Evolutionary conservation across 805 yeast genomes (phyloP).

Genomic region (Phaffomyces opuntiae): DNA sequence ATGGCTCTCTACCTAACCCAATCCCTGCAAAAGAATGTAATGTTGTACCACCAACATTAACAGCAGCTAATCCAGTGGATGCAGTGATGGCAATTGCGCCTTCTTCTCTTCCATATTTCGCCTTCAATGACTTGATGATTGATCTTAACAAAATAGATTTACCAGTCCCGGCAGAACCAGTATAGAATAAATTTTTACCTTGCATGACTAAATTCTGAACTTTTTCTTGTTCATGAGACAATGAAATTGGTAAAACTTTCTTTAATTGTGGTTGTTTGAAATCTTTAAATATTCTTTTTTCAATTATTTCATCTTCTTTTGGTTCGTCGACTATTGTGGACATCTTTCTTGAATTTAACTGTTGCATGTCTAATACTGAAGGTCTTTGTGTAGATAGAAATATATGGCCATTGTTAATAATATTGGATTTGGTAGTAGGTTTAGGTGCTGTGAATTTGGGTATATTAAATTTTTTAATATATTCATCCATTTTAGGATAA

Average conservation of each 20-base stretch:
- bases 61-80: constrained; percentile 79
- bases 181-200: constrained; percentile 74
- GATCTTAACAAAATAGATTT: constrained; percentile 78
- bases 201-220: constrained; percentile 57
- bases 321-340: constrained; percentile 3
- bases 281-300: not conserved
- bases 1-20: constrained; percentile 59
- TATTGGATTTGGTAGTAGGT: too few relatives aligned
- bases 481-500: not conserved
- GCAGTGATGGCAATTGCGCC: constrained; percentile 71
- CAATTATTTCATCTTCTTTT: not conserved
- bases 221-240: constrained; percentile 57
- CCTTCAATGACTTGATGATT: constrained; percentile 46
- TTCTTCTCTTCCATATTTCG: constrained; percentile 34
- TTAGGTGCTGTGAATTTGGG: not conserved
- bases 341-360: not conserved
- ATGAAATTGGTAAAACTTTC: constrained; percentile 23
- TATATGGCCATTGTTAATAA: constrained; percentile 11
- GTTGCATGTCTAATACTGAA: constrained; percentile 1
- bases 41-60: constrained; percentile 75
- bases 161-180: constrained; percentile 99
- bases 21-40: constrained; percentile 73
- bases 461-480: not conserved
- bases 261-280: not conserved
- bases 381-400: constrained; percentile 27